phyloP scores from a whole-genome alignment of 495 filamentous ascomycete genomes.

The Hyaloscypha hepaticicola region DNA sequence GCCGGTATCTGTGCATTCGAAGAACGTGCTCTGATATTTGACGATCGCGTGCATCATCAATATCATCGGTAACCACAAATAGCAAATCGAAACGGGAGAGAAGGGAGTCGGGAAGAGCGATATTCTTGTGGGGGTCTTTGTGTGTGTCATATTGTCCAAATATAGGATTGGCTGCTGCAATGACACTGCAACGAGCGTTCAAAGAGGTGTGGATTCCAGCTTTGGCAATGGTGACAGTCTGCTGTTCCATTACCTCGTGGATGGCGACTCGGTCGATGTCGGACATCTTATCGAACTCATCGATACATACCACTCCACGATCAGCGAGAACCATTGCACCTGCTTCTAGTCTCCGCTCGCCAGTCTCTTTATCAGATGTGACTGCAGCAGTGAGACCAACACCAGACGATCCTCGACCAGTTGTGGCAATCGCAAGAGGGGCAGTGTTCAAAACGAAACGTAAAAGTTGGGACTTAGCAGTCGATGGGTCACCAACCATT shows the following conservation, averaged over 20 bases:
- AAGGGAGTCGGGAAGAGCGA: constrained; percentile 94
- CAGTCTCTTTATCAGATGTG: constrained; percentile 95
- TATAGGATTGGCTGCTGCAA: constrained; percentile 96
- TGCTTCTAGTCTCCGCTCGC: constrained; percentile 90
- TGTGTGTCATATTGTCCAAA: constrained; percentile 98
- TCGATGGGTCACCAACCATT: constrained; percentile 99
- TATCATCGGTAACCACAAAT: constrained; percentile 97
- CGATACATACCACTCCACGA: constrained; percentile 96
- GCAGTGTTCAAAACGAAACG: constrained; percentile 98
- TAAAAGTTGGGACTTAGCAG: constrained; percentile 95
- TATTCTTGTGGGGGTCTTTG: constrained; percentile 98
- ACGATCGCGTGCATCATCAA: constrained; percentile 87
- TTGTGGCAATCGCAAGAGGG: constrained; percentile 94
- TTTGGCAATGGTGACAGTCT: constrained; percentile 98
- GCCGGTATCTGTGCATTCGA: constrained; percentile 95
- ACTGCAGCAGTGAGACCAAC: constrained; percentile 98
- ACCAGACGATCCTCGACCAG: constrained; percentile 93
- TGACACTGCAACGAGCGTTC: constrained; percentile 94
- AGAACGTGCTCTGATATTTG: constrained; percentile 95
- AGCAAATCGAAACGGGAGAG: constrained; percentile 98
- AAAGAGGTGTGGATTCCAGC: constrained; percentile 97
- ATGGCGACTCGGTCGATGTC: constrained; percentile 98
- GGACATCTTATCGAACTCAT: constrained; percentile 99
- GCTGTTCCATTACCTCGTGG: constrained; percentile 99
- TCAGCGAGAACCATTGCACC: constrained; percentile 99